Percentiles rank a stretch among this genome's conserved stretches.
These are phyloP conservation scores for Gaeumannomyces sp. DNA, from an alignment of 2,329 filamentous ascomycete genomes.

Conservation along the genomic window DNA sequence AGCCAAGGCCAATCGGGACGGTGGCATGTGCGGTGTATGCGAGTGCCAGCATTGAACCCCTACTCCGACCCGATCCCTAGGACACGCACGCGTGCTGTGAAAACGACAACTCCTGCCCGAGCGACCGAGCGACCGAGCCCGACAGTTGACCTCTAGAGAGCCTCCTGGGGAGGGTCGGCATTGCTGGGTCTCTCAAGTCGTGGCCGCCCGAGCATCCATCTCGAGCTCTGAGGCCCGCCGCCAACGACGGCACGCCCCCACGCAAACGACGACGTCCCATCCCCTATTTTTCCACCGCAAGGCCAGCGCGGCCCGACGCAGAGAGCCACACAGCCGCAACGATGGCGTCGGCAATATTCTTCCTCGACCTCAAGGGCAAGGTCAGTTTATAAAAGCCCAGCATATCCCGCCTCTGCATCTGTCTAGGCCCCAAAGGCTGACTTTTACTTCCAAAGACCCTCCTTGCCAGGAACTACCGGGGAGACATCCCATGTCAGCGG, in stretches of 20 bases:
- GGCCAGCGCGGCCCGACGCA: too few relatives aligned
- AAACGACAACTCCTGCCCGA: background rate
- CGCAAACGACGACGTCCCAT: too few relatives aligned
- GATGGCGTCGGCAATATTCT: slow-evolving; percentile 98
- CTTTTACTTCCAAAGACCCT: slow-evolving; percentile 65
- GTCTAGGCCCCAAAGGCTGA: slow-evolving; percentile 7
- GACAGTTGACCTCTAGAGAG: too few relatives aligned
- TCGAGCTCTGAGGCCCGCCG: too few relatives aligned
- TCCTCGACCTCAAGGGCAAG: slow-evolving; percentile 99
- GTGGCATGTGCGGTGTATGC: slow-evolving; percentile 6
- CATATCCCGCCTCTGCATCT: slow-evolving; percentile 4
- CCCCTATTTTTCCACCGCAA: too few relatives aligned
- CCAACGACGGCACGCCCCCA: too few relatives aligned
- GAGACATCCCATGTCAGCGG: slow-evolving; percentile 97
- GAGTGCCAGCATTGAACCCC: too few relatives aligned
- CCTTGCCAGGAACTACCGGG: slow-evolving; percentile 94
- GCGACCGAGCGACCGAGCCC: background rate
- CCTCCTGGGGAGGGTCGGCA: too few relatives aligned
- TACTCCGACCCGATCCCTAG: too few relatives aligned
- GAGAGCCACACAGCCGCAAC: slow-evolving; percentile 6
- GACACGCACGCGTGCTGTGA: background rate
- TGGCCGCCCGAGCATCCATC: too few relatives aligned
- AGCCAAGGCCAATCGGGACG: slow-evolving; percentile 2
- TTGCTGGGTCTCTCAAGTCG: too few relatives aligned
- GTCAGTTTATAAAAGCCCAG: slow-evolving; percentile 39